Percentiles rank a stretch among this genome's conserved stretches.
Conservation (phyloP, 306 rosid species). For the Bauhinia variegata region DNA sequence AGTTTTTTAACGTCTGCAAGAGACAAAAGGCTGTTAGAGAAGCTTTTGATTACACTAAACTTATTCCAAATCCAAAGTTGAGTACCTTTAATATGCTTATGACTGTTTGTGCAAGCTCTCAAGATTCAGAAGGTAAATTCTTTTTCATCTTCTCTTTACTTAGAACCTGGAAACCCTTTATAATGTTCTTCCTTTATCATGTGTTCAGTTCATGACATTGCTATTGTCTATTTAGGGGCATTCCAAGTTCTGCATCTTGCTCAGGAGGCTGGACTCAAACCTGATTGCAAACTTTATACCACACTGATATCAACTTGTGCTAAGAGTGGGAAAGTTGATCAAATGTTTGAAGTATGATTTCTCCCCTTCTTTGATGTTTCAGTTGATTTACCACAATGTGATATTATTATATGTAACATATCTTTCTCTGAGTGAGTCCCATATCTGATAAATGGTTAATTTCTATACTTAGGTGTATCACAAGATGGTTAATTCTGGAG, state of each 20-base stretch:
- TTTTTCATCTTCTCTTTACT: conserved; percentile 23
- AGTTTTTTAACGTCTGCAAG: conserved; percentile 86
- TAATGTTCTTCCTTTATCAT: conserved; percentile 21
- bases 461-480: conserved; percentile 72
- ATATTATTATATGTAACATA: conserved; percentile 9
- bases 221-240: conserved; percentile 68
- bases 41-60: conserved; percentile 82
- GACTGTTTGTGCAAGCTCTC: conserved; percentile 87
- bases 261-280: conserved; percentile 76
- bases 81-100: conserved; percentile 97
- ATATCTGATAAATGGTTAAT: conserved; percentile 24
- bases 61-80: conserved; percentile 80
- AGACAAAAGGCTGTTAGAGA: conserved; percentile 76
- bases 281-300: conserved; percentile 95
- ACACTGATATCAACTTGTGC: conserved; percentile 92
- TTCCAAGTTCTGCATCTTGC: conserved; percentile 82
- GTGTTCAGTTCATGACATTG: conserved; percentile 39
- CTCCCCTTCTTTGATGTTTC: conserved; percentile 42
- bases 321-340: conserved; percentile 91
- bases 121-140: conserved; percentile 69
- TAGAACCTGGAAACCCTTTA: conserved; percentile 8
- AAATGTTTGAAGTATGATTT: conserved; percentile 85
- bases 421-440: conserved; percentile 17
- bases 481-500: conserved; percentile 89
- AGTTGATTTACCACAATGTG: conserved; percentile 19